Evolutionary conservation across 768 basidiomycete species (phyloP).

Genomic region (Termitomyces sp.): DNA sequence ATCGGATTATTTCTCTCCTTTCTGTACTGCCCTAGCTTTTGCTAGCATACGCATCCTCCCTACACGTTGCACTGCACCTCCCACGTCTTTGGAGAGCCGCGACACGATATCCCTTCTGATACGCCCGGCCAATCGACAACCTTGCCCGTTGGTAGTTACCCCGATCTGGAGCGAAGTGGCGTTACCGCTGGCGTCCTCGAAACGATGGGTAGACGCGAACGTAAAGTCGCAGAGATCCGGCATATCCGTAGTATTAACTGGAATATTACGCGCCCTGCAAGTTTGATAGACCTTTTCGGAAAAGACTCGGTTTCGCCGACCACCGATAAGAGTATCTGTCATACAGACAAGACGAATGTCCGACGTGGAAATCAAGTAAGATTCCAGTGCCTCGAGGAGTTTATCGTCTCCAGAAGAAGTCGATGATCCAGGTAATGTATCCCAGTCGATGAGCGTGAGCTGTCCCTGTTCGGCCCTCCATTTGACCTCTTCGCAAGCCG

Average conservation of each 20-base stretch:
- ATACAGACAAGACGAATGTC: constrained; percentile 60
- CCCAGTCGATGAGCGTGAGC: constrained; percentile 56
- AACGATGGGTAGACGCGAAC: constrained; percentile 83
- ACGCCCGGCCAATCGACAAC: constrained; percentile 79
- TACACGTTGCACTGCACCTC: constrained; percentile 70
- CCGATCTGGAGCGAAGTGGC: constrained; percentile 67
- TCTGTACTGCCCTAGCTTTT: constrained; percentile 9
- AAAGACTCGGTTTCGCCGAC: constrained; percentile 45
- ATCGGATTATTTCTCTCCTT: constrained; percentile 1
- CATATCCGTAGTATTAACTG: constrained; percentile 85
- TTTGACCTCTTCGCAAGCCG: constrained; percentile 67
- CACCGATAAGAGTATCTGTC: constrained; percentile 67
- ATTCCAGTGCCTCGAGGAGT: constrained; percentile 44
- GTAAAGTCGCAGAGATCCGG: constrained; percentile 87
- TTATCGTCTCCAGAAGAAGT: constrained; percentile 22
- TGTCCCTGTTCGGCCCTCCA: constrained; percentile 58
- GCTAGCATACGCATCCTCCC: constrained; percentile 64
- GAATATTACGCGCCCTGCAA: constrained; percentile 58
- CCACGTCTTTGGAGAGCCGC: constrained; percentile 66
- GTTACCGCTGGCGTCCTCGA: constrained; percentile 45
- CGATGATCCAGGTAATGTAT: constrained; percentile 35
- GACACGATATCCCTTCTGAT: constrained; percentile 81
- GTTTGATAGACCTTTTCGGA: constrained; percentile 54
- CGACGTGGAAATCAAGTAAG: constrained; percentile 33
- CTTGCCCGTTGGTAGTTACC: constrained; percentile 88